Evolutionary conservation across 2,329 filamentous ascomycete genomes (phyloP), one percentile per base, ranked within the genome.

Genomic region (Sphaceloma murrayae): DNA sequence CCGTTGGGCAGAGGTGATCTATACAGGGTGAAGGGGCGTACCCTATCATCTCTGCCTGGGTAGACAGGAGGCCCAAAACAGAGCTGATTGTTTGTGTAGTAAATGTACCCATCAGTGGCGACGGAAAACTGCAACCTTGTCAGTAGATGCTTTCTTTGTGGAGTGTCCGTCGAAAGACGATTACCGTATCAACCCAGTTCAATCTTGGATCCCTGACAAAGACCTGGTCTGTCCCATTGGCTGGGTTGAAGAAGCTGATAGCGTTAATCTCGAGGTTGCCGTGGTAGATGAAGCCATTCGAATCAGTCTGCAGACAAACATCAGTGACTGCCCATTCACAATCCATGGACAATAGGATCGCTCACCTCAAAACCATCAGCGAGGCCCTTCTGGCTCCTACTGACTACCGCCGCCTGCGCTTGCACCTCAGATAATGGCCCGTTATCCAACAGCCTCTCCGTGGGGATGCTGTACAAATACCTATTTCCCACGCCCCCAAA

Each of bases 71-170:
- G 49, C 2, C 56, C 53, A 22, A 64, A 62, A 2, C 56, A 59
- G 13, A 73, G 57, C 57, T 74, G 70, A 45, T 74, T 74, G 27
- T 66, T 65, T 0, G 69, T 75, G 49, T 73, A 74, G 52, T 74
- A 74, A 1, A 73, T 51, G 50, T 72, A 70, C 0, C 70, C 69
- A 51, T 73, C 67, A 3, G 57, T 59, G 2, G 57, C 62, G 3
- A 51, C 46, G n/a, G 48, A 46, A 18, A 51, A 49, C 58, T 3
- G 61, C 62, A 50, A 69, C 55, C 58, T 7, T 4, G 34, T 39
- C 18, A 32, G 42, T 17, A 16, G n/a, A n/a, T n/a, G n/a, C n/a
- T n/a, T n/a, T n/a, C n/a, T n/a, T n/a, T n/a, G n/a, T n/a, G n/a
- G n/a, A n/a, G n/a, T n/a, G n/a, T n/a, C n/a, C n/a, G n/a, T n/a